Percentiles rank a stretch among this genome's conserved stretches.
These are phyloP conservation scores for Raphanus raphanistrum DNA, from an alignment of 345 rosid species.

Conservation along the genomic window DNA sequence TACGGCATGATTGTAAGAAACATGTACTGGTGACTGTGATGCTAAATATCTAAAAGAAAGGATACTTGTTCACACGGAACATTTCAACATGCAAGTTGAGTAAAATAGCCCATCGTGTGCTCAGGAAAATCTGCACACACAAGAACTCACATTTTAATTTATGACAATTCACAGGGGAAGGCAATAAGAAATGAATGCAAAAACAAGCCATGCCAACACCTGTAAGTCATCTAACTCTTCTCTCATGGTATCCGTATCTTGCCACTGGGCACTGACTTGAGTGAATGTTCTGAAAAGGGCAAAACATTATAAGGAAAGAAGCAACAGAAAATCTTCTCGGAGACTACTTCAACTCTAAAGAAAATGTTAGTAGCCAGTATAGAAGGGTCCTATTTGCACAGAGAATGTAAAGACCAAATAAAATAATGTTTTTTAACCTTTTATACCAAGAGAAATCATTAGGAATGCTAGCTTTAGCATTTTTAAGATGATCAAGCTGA, in stretches of 20 bases:
- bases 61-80: conserved; percentile 99
- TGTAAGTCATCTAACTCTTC: conserved; percentile 98
- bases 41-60: conserved; percentile 38
- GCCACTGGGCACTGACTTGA: conserved; percentile 98
- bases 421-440: conserved; percentile 48
- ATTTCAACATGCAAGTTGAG: conserved; percentile 94
- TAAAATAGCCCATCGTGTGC: conserved; percentile 99
- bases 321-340: background rate
- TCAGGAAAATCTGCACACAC: conserved; percentile 78
- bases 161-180: background rate
- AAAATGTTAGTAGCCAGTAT: background rate
- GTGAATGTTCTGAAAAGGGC: conserved; percentile 80
- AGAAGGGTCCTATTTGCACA: background rate
- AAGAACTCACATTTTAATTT: conserved; percentile 14
- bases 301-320: conserved; percentile 19
- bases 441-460: conserved; percentile 99
- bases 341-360: conserved; percentile 14
- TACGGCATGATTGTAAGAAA: background rate
- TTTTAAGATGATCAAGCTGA: conserved; percentile 99
- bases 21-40: background rate
- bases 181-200: background rate
- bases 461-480: conserved; percentile 98
- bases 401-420: background rate
- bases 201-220: conserved; percentile 46
- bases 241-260: conserved; percentile 96